Conservation (phyloP, 75 land plant species). For the Cupressus sempervirens region DNA sequence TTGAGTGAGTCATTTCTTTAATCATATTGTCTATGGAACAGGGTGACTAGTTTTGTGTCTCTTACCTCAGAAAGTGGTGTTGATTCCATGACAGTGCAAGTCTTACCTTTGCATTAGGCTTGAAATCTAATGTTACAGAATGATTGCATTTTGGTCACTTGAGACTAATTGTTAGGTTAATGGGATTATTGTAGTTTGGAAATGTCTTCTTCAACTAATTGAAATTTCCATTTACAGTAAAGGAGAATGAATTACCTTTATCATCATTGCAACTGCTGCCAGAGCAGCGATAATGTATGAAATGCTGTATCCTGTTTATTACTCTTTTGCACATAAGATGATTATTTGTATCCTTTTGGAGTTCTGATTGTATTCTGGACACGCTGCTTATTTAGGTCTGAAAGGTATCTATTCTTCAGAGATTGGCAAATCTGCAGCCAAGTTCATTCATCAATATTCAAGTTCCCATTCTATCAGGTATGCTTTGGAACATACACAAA, state of each 20-base stretch:
- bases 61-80: too few relatives aligned
- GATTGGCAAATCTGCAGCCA: slow-evolving; percentile 53
- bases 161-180: not conserved
- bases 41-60: too few relatives aligned
- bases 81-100: too few relatives aligned
- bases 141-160: not conserved
- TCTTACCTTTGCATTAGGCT: too few relatives aligned
- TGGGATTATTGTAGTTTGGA: not conserved
- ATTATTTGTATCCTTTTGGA: not conserved
- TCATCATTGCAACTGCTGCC: not conserved
- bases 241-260: not conserved
- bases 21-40: too few relatives aligned
- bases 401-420: slow-evolving; percentile 71
- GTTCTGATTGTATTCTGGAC: not conserved
- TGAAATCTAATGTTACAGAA: too few relatives aligned
- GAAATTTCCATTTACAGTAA: not conserved
- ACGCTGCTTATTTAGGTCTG: slow-evolving; percentile 35
- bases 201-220: not conserved
- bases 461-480: slow-evolving; percentile 39
- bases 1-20: too few relatives aligned
- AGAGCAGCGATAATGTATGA: not conserved
- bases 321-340: not conserved
- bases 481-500: not conserved
- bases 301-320: not conserved
- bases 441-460: slow-evolving; percentile 41